phyloP scores from a whole-genome alignment of 352 stramenopile genomes.

The Phytophthora hybrid region DNA sequence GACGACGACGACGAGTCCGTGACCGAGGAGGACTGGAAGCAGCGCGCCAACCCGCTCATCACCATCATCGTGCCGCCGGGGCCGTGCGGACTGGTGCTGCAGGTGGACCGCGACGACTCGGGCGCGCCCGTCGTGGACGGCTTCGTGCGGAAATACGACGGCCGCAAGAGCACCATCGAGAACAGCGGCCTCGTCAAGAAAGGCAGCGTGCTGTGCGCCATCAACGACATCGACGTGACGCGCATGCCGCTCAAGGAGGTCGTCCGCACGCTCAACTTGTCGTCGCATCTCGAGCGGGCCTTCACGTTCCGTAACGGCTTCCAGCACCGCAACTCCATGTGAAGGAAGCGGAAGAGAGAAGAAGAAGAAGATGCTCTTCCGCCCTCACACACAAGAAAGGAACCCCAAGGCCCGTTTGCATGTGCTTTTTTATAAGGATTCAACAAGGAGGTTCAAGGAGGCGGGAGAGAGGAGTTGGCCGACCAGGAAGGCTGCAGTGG shows the following conservation, averaged over 20 bases:
- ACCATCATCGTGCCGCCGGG: constrained; percentile 81
- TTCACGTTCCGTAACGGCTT: constrained; percentile 77
- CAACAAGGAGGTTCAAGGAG: constrained; percentile 32
- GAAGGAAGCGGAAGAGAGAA: constrained; percentile 13
- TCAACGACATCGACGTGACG: constrained; percentile 85
- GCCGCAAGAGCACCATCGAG: constrained; percentile 78
- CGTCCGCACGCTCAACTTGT: constrained; percentile 75
- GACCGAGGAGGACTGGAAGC: constrained; percentile 77
- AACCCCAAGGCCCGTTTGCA: constrained; percentile 29
- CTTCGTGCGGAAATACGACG: constrained; percentile 77
- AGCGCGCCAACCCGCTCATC: constrained; percentile 63
- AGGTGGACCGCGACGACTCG: constrained; percentile 47
- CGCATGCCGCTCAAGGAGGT: constrained; percentile 74
- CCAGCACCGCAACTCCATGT: constrained; percentile 46
- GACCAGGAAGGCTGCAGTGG: neutral
- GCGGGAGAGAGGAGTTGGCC: constrained; percentile 21
- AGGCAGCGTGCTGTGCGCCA: constrained; percentile 75
- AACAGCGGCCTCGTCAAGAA: constrained; percentile 70
- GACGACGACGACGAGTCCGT: constrained; percentile 57
- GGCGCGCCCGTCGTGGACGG: constrained; percentile 73
- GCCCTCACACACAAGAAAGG: neutral
- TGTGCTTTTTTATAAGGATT: constrained; percentile 42
- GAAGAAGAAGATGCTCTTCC: constrained; percentile 1
- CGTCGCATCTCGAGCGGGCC: constrained; percentile 70
- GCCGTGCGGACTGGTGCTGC: constrained; percentile 75